Conservation (phyloP, 2,329 filamentous ascomycete species). For the Aspergillus terreus region DNA sequence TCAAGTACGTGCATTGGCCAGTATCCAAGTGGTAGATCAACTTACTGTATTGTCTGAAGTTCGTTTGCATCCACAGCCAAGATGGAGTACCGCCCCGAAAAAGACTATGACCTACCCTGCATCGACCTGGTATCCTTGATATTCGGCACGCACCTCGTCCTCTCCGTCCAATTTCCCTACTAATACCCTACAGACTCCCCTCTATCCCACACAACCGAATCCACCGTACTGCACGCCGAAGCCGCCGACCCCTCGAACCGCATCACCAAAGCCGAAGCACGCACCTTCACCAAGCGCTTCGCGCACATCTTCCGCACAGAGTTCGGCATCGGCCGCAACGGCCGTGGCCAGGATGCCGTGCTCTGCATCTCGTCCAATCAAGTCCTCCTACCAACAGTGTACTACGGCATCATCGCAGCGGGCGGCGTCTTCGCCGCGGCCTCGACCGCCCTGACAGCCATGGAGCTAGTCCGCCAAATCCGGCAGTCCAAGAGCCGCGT, state of each 20-base stretch:
- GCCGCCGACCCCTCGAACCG: slow-evolving; percentile 52
- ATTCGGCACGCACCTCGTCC: slow-evolving; percentile 7
- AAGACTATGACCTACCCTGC: slow-evolving; percentile 11
- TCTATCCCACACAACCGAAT: slow-evolving; percentile 31
- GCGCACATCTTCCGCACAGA: slow-evolving; percentile 54
- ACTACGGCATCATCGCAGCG: slow-evolving; percentile 56
- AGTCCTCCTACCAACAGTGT: slow-evolving; percentile 51
- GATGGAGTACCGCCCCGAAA: slow-evolving; percentile 14
- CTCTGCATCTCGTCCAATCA: slow-evolving; percentile 57
- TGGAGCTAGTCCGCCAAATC: slow-evolving; percentile 9
- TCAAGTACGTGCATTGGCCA: background rate
- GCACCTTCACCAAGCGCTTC: slow-evolving; percentile 49
- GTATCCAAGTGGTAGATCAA: background rate
- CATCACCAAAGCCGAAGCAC: slow-evolving; percentile 52
- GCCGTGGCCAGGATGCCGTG: slow-evolving; percentile 52
- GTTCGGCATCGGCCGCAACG: slow-evolving; percentile 51
- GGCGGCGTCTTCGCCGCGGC: slow-evolving; percentile 56
- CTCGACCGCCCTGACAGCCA: slow-evolving; percentile 47
- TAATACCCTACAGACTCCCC: slow-evolving; percentile 7
- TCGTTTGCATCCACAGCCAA: background rate
- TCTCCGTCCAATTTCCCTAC: background rate
- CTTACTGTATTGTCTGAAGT: background rate
- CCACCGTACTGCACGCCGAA: slow-evolving; percentile 55
- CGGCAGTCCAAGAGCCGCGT: slow-evolving; percentile 6
- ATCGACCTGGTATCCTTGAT: slow-evolving; percentile 11